Conservation (phyloP, 2,329 filamentous ascomycete species). For the Aspergillus versicolor region DNA sequence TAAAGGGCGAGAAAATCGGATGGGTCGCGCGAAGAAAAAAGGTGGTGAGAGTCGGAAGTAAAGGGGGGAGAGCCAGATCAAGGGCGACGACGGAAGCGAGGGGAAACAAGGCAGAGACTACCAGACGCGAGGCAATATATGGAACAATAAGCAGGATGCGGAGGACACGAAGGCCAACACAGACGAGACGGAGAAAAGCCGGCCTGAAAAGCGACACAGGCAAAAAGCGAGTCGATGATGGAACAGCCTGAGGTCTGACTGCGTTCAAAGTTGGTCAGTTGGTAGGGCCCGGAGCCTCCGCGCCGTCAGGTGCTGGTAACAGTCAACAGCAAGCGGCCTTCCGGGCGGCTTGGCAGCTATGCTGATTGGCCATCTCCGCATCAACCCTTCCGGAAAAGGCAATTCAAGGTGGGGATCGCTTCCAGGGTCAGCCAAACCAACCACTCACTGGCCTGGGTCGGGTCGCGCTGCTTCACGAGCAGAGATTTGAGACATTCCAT, state of each 20-base stretch:
- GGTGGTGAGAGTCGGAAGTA: conserved; percentile 1
- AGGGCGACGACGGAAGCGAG: not conserved
- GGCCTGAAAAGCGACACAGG: not conserved
- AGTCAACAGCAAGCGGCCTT: not conserved
- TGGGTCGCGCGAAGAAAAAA: not conserved
- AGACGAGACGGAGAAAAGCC: not conserved
- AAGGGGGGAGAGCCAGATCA: conserved; percentile 7
- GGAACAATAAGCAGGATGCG: not conserved
- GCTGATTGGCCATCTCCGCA: conserved; percentile 21
- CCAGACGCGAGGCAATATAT: not conserved
- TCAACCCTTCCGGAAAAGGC: conserved; percentile 15
- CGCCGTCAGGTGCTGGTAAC: not conserved
- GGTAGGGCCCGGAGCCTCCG: not conserved
- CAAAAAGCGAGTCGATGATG: not conserved
- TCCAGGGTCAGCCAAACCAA: conserved; percentile 15
- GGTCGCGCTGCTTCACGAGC: not conserved
- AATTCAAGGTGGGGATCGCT: conserved; percentile 18
- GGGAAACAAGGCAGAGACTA: not conserved
- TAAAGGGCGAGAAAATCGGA: not conserved
- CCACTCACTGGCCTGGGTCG: conserved; percentile 14
- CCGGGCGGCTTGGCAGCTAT: conserved; percentile 4
- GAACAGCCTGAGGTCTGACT: not conserved
- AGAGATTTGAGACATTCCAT: not conserved
- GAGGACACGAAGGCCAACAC: not conserved
- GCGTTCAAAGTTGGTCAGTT: not conserved